Evolutionary conservation across 768 basidiomycete species (phyloP).

Genomic region (Mycena vulgaris): DNA sequence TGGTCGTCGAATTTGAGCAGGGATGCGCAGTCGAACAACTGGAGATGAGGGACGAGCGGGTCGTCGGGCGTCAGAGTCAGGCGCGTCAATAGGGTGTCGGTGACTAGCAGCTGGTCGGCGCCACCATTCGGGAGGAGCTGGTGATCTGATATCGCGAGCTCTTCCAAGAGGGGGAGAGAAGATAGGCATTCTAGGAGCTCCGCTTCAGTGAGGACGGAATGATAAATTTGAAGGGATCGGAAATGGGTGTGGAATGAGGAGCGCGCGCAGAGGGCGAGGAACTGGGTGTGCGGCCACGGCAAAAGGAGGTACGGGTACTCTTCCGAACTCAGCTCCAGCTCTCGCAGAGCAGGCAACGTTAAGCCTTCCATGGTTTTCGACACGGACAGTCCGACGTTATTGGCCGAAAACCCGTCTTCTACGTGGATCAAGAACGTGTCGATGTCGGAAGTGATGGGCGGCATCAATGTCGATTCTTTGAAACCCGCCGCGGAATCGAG

Average conservation of each 20-base stretch:
- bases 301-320: too few relatives aligned
- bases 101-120: background rate
- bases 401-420: too few relatives aligned
- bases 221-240: background rate
- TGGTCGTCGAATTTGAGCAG: background rate
- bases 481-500: too few relatives aligned
- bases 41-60: background rate
- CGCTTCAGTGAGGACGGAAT: background rate
- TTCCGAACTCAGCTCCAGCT: too few relatives aligned
- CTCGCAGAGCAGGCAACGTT: too few relatives aligned
- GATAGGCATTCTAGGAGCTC: constrained; percentile 9
- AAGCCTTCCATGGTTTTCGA: too few relatives aligned
- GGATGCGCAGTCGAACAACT: background rate
- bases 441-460: too few relatives aligned
- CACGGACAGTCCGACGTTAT: too few relatives aligned
- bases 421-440: too few relatives aligned
- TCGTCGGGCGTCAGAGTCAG: background rate
- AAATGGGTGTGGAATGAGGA: constrained; percentile 1
- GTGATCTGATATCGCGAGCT: constrained; percentile 2
- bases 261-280: background rate
- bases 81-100: background rate
- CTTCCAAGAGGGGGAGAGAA: background rate
- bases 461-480: too few relatives aligned
- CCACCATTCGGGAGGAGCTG: background rate
- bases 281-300: background rate